phyloP scores from a whole-genome alignment of 2,329 filamentous ascomycete species.

The Mycocentrospora acerina region DNA sequence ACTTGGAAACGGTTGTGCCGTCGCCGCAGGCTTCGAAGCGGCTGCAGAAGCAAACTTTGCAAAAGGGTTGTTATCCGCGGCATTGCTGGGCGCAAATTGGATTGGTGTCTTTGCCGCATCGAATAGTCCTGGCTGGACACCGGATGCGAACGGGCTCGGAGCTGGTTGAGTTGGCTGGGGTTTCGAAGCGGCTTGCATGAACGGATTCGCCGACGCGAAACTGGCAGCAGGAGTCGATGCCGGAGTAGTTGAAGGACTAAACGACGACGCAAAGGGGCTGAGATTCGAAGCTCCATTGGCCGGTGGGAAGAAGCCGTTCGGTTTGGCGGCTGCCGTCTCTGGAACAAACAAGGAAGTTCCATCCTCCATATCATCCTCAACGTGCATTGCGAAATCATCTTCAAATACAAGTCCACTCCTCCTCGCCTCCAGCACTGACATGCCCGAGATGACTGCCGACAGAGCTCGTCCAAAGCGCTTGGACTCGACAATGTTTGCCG shows the following conservation, averaged over 20 bases:
- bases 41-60: not conserved
- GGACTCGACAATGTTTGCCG: slow-evolving; percentile 56
- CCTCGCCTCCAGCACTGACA: slow-evolving; percentile 55
- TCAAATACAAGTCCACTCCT: slow-evolving; percentile 48
- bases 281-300: slow-evolving; percentile 4
- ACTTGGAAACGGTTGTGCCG: not conserved
- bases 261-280: slow-evolving; percentile 21
- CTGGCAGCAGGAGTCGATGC: slow-evolving; percentile 2
- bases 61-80: slow-evolving; percentile 11
- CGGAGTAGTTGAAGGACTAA: slow-evolving; percentile 12
- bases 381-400: slow-evolving; percentile 33
- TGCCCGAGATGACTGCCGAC: slow-evolving; percentile 59
- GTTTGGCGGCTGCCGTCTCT: slow-evolving; percentile 19
- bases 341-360: slow-evolving; percentile 47
- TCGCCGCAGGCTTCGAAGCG: not conserved
- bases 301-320: slow-evolving; percentile 15
- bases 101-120: slow-evolving; percentile 29
- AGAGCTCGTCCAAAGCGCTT: slow-evolving; percentile 59
- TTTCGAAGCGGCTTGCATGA: slow-evolving; percentile 8
- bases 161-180: not conserved
- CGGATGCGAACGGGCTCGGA: not conserved
- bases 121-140: slow-evolving; percentile 28
- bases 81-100: slow-evolving; percentile 22
- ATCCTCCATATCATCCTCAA: slow-evolving; percentile 21
- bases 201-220: slow-evolving; percentile 11